Percentiles rank a stretch among this genome's conserved stretches.
These are phyloP conservation scores for Hemileccinum impolitum DNA, from an alignment of 768 basidiomycete species.

Conservation along the genomic window DNA sequence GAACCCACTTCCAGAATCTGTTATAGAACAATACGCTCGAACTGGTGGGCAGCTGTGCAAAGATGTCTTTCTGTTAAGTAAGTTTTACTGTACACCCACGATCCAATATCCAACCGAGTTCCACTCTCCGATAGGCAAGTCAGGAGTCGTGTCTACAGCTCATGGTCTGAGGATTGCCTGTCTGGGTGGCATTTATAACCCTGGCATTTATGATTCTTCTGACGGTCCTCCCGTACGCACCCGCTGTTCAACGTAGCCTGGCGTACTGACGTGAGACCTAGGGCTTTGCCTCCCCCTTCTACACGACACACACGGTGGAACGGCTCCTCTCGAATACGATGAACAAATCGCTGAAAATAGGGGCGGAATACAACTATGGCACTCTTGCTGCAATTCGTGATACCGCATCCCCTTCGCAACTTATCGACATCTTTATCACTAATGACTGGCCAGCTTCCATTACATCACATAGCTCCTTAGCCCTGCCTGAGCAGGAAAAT, in stretches of 20 bases:
- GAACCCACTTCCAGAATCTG: slow-evolving; percentile 63
- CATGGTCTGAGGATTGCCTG: slow-evolving; percentile 83
- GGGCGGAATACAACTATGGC: slow-evolving; percentile 47
- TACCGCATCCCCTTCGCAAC: slow-evolving; percentile 55
- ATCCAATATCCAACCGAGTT: neutral
- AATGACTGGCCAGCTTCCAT: slow-evolving; percentile 74
- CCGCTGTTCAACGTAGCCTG: neutral
- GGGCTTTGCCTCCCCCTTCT: slow-evolving; percentile 78
- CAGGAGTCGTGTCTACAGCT: slow-evolving; percentile 72
- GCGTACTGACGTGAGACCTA: slow-evolving; percentile 25
- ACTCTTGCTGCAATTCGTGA: slow-evolving; percentile 70
- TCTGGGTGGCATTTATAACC: slow-evolving; percentile 74
- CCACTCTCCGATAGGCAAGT: slow-evolving; percentile 59
- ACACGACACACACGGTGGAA: slow-evolving; percentile 65
- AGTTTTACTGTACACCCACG: slow-evolving; percentile 27
- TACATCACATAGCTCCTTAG: slow-evolving; percentile 54
- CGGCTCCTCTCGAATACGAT: slow-evolving; percentile 70
- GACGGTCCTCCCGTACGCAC: slow-evolving; percentile 62
- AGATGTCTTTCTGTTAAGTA: slow-evolving; percentile 85
- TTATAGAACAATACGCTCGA: slow-evolving; percentile 72
- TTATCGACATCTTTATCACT: slow-evolving; percentile 79
- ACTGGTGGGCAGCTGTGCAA: slow-evolving; percentile 77
- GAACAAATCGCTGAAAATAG: slow-evolving; percentile 43
- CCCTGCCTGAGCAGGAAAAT: slow-evolving; percentile 40
- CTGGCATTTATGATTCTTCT: slow-evolving; percentile 52